Conservation (phyloP, 805 yeast species). For the Isabelozyma gotoi region DNA sequence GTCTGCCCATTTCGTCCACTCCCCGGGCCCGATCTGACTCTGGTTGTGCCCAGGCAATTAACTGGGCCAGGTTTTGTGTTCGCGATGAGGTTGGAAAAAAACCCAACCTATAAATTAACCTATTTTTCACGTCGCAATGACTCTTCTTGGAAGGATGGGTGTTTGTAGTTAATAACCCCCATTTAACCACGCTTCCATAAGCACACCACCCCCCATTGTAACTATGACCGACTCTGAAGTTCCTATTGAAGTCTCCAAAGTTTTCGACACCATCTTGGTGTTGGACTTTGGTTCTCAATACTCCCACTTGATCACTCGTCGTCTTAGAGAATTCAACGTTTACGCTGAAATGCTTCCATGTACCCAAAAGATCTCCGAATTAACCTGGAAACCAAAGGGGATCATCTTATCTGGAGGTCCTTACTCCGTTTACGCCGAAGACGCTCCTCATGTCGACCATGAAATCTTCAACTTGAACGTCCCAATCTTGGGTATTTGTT, state of each 20-base stretch:
- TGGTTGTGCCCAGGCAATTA: no score
- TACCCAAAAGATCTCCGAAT: slow-evolving; percentile 92
- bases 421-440: slow-evolving; percentile 93
- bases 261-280: slow-evolving; percentile 95
- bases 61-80: not conserved
- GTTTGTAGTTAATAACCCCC: no score
- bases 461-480: slow-evolving; percentile 87
- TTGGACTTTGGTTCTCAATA: slow-evolving; percentile 98
- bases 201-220: no score
- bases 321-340: slow-evolving; percentile 95
- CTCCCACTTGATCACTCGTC: slow-evolving; percentile 93
- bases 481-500: slow-evolving; percentile 96
- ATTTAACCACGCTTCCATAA: no score
- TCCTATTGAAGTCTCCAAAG: slow-evolving; percentile 70
- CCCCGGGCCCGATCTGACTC: no score
- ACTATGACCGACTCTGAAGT: slow-evolving; percentile 25
- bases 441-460: slow-evolving; percentile 96
- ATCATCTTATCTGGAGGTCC: slow-evolving; percentile 96
- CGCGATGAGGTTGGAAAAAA: not conserved
- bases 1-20: no score
- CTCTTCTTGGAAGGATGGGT: no score
- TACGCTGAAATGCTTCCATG: slow-evolving; percentile 99
- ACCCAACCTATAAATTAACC: slow-evolving; percentile 1
- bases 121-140: slow-evolving; percentile 4
- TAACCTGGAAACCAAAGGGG: slow-evolving; percentile 95